phyloP scores from a whole-genome alignment of 257 asterid species.

The Solanum peruvianum region DNA sequence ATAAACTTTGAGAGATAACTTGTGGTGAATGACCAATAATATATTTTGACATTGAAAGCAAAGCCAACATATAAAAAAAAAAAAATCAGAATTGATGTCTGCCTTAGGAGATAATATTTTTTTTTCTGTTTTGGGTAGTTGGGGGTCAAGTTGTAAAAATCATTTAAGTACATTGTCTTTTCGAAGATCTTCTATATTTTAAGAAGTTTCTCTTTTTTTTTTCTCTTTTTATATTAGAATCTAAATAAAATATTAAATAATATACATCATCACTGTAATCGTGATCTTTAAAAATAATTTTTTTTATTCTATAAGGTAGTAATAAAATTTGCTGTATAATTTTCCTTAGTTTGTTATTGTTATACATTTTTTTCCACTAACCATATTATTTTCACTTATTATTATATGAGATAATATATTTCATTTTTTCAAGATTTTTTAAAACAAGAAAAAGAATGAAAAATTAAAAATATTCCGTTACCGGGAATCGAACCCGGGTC shows the following conservation, averaged over 20 bases:
- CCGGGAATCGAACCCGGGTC: constrained; percentile 99
- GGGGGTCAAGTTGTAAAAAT: background rate
- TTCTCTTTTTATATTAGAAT: too few relatives aligned
- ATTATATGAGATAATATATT: too few relatives aligned
- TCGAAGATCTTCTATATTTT: background rate
- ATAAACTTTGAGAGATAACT: background rate
- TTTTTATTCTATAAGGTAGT: accelerated
- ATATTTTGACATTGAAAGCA: background rate
- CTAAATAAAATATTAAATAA: background rate
- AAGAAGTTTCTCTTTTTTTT: background rate
- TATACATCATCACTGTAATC: background rate
- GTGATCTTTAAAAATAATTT: too few relatives aligned
- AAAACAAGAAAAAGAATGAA: background rate
- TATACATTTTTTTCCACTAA: too few relatives aligned
- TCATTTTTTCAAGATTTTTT: too few relatives aligned
- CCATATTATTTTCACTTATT: too few relatives aligned
- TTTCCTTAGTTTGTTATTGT: too few relatives aligned
- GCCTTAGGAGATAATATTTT: background rate
- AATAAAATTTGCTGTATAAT: too few relatives aligned
- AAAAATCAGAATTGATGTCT: background rate
- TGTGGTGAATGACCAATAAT: background rate
- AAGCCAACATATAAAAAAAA: background rate
- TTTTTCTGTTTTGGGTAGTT: background rate
- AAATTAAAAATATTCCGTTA: constrained; percentile 25
- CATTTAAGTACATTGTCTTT: background rate